A percentile compares a stretch with the other conserved stretches of the same genome.
These are phyloP conservation scores for Cryphonectria radicalis DNA, from an alignment of 2,329 filamentous ascomycete genomes.

Conservation along the genomic window DNA sequence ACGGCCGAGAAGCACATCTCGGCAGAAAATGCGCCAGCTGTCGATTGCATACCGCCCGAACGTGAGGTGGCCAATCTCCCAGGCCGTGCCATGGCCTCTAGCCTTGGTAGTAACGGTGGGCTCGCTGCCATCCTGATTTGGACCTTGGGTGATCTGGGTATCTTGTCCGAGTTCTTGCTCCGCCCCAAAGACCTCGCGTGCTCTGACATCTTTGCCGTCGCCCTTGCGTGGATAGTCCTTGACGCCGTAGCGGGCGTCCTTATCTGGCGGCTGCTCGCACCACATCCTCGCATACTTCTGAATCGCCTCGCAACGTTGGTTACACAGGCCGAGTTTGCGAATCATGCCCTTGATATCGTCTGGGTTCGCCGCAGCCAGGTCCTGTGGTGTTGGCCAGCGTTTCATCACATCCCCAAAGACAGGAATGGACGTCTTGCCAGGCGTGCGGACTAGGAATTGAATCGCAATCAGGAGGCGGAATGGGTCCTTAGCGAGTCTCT, in stretches of 20 bases:
- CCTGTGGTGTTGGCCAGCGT: conserved; percentile 67
- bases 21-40: conserved; percentile 92
- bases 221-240: conserved; percentile 47
- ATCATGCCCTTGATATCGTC: conserved; percentile 66
- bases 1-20: conserved; percentile 72
- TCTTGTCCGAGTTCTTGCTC: conserved; percentile 30
- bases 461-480: conserved; percentile 83
- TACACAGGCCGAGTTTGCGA: conserved; percentile 71
- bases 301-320: conserved; percentile 68
- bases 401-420: conserved; percentile 71
- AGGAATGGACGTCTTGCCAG: conserved; percentile 74
- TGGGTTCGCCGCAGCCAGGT: conserved; percentile 62
- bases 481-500: conserved; percentile 73
- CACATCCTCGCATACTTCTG: conserved; percentile 73
- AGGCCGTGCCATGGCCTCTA: conserved; percentile 50
- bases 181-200: conserved; percentile 35
- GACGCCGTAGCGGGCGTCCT: conserved; percentile 58
- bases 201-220: conserved; percentile 38
- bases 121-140: conserved; percentile 31
- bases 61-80: conserved; percentile 87
- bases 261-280: conserved; percentile 64
- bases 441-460: conserved; percentile 83
- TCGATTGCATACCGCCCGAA: conserved; percentile 84
- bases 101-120: conserved; percentile 18
- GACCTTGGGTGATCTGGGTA: not conserved